phyloP scores from a whole-genome alignment of 208 protist species.

The Leishmania major region DNA sequence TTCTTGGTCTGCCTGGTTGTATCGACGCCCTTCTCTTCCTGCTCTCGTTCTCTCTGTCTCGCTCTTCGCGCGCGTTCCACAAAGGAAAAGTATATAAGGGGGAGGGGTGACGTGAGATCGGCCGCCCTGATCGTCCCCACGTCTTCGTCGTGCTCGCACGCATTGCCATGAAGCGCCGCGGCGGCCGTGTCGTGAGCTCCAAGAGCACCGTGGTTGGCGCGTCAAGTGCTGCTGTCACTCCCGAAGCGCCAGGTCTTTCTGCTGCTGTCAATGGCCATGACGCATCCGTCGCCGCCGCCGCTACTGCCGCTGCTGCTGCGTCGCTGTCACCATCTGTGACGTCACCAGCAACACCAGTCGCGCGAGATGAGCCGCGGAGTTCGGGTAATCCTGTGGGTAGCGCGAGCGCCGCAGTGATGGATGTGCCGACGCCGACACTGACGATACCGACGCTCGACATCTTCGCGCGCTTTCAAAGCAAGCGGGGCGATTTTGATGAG shows the following conservation, averaged over 20 bases:
- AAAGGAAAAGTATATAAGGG: background rate
- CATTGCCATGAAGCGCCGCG: conserved; percentile 35
- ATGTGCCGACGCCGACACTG: conserved; percentile 28
- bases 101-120: background rate
- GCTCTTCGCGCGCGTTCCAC: background rate
- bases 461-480: conserved; percentile 72
- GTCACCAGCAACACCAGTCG: background rate
- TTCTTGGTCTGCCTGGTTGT: too few species aligned
- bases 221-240: background rate
- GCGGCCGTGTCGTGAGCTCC: conserved; percentile 43
- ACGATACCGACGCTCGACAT: conserved; percentile 55
- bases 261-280: background rate
- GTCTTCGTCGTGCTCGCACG: background rate
- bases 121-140: background rate
- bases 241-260: background rate
- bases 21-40: background rate
- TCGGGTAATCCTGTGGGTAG: background rate
- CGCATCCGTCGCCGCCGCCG: background rate
- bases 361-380: background rate
- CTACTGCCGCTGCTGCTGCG: background rate
- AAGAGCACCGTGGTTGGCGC: conserved; percentile 20
- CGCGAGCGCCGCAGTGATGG: conserved; percentile 1
- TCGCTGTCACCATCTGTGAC: conserved; percentile 1
- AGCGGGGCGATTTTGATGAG: conserved; percentile 61
- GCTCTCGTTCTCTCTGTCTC: background rate